phyloP scores from a whole-genome alignment of 2,329 filamentous ascomycete species.

The Colletotrichum sp. region DNA sequence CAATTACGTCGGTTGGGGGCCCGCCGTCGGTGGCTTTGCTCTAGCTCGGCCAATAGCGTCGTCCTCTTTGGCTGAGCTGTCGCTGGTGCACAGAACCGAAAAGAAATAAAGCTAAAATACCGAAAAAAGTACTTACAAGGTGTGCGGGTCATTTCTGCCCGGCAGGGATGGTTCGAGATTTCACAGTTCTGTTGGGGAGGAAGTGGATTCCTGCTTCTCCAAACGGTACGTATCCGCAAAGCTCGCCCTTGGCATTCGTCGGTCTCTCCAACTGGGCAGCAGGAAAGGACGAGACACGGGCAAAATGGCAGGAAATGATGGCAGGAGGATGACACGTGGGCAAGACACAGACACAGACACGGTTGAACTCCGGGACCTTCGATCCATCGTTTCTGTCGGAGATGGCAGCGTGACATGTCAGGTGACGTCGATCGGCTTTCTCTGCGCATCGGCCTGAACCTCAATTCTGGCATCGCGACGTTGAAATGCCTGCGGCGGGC shows the following conservation, averaged over 20 bases:
- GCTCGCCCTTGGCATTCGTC: background rate
- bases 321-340: background rate
- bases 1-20: constrained; percentile 12
- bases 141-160: constrained; percentile 13
- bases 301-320: background rate
- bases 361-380: background rate
- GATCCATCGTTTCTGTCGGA: background rate
- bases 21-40: background rate
- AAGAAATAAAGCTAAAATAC: background rate
- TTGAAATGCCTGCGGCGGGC: background rate
- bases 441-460: background rate
- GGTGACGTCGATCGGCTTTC: background rate
- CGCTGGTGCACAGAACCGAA: background rate
- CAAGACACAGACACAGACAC: background rate
- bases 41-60: background rate
- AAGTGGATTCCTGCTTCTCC: constrained; percentile 1
- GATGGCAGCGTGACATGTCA: background rate
- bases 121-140: background rate
- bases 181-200: constrained; percentile 16
- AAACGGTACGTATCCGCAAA: background rate
- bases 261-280: background rate
- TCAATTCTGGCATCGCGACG: background rate
- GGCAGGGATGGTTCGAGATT: constrained; percentile 15
- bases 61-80: background rate
- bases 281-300: background rate